Evolutionary conservation across 257 asterid species (phyloP).

Genomic region (Phtheirospermum japonicum): DNA sequence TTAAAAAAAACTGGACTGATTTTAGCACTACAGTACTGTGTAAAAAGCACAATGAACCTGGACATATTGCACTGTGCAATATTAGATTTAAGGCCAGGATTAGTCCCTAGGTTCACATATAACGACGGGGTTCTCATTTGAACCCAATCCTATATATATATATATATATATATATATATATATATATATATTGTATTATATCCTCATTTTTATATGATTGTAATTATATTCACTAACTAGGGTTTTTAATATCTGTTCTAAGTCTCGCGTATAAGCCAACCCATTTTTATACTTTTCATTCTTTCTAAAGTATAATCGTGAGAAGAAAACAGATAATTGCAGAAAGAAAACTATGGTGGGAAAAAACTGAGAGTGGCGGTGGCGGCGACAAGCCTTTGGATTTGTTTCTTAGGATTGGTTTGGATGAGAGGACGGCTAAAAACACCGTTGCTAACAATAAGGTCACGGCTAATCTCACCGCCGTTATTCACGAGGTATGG

Average conservation of each 20-base stretch:
- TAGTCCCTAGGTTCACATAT: too few relatives aligned
- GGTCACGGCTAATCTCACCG: conserved; percentile 50
- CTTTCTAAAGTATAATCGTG: too few relatives aligned
- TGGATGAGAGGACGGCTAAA: conserved; percentile 50
- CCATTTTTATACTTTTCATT: conserved; percentile 17
- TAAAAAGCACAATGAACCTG: too few relatives aligned
- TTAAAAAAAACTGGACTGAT: too few relatives aligned
- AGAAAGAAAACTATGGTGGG: conserved; percentile 33
- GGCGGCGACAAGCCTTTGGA: conserved; percentile 37
- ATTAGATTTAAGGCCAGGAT: too few relatives aligned
- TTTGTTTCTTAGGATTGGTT: conserved; percentile 49
- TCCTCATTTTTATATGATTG: too few relatives aligned
- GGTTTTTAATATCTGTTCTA: not conserved
- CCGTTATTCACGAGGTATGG: conserved; percentile 51
- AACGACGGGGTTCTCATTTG: too few relatives aligned
- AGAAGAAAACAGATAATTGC: not conserved
- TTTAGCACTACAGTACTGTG: too few relatives aligned
- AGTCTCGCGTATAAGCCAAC: not conserved
- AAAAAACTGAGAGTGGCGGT: not conserved
- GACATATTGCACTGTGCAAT: too few relatives aligned
- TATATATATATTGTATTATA: too few relatives aligned
- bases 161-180: too few relatives aligned
- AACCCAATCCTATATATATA: too few relatives aligned
- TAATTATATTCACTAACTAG: not conserved
- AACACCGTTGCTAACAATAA: conserved; percentile 55